phyloP scores from a whole-genome alignment of 805 yeast genomes.

The Metschnikowia shivogae region DNA sequence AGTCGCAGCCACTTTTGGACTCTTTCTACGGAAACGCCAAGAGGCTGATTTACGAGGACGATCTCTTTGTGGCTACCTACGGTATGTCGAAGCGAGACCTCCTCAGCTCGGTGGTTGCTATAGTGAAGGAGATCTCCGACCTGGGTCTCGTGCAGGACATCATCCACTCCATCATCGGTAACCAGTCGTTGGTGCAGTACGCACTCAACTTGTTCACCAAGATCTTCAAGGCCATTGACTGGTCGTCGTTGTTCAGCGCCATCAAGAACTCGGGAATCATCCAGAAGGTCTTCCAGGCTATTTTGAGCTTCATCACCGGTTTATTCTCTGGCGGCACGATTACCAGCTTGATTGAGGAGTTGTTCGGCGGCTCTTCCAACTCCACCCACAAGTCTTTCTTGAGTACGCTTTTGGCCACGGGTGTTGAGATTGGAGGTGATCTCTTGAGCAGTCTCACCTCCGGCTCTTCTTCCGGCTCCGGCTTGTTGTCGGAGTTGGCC shows the following conservation, averaged over 20 bases:
- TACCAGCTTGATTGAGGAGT: slow-evolving; percentile 10
- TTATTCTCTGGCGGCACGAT: slow-evolving; percentile 12
- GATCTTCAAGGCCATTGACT: slow-evolving; percentile 22
- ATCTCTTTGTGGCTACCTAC: slow-evolving; percentile 6
- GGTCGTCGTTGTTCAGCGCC: slow-evolving; percentile 18
- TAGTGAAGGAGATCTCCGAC: slow-evolving; percentile 20
- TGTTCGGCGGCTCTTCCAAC: slow-evolving; percentile 14
- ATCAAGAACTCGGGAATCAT: slow-evolving; percentile 27
- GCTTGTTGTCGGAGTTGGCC: slow-evolving; percentile 13
- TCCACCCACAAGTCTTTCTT: slow-evolving; percentile 15
- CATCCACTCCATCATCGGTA: slow-evolving; percentile 22
- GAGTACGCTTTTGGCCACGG: slow-evolving; percentile 11
- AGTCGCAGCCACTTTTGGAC: slow-evolving; percentile 11
- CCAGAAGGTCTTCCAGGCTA: slow-evolving; percentile 13
- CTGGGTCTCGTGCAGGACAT: slow-evolving; percentile 22
- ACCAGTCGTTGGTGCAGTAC: slow-evolving; percentile 18
- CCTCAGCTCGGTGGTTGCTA: slow-evolving; percentile 15
- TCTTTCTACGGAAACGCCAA: slow-evolving; percentile 11
- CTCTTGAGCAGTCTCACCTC: slow-evolving; percentile 13
- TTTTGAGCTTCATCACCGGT: slow-evolving; percentile 16
- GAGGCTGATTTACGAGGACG: slow-evolving; percentile 12
- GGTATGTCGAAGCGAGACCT: slow-evolving; percentile 17
- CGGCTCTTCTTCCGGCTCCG: slow-evolving; percentile 8
- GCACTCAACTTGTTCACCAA: slow-evolving; percentile 20
- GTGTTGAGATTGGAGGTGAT: slow-evolving; percentile 14